Conservation (phyloP, 2,329 filamentous ascomycete genomes). For the Akanthomyces lecanii region DNA sequence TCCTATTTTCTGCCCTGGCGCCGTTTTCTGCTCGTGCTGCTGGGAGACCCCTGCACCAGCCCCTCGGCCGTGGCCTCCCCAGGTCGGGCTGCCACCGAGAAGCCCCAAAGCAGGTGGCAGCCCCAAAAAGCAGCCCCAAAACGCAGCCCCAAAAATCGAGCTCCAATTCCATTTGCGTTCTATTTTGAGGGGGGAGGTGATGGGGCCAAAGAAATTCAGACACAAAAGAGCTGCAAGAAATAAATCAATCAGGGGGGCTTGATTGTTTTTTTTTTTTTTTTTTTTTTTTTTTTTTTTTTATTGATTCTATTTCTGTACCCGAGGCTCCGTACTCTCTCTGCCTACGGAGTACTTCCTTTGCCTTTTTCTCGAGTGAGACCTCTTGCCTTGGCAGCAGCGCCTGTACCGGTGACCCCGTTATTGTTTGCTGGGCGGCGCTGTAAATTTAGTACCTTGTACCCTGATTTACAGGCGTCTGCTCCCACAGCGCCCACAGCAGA, state of each 20-base stretch:
- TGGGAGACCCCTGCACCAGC: slow-evolving; percentile 3
- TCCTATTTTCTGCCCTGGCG: background rate
- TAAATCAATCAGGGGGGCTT: background rate
- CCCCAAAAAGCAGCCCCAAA: background rate
- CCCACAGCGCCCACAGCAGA: background rate
- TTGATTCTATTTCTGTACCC: background rate
- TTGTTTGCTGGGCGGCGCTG: background rate
- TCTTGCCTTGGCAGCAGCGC: background rate
- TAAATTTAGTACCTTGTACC: slow-evolving; percentile 6
- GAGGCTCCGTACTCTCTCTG: background rate
- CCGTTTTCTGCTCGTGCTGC: slow-evolving; percentile 16
- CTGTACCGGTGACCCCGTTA: background rate
- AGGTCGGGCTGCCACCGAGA: background rate
- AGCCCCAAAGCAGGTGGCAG: no score
- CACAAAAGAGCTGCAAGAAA: background rate
- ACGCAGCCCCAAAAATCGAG: no score
- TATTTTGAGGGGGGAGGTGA: background rate
- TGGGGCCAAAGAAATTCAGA: background rate
- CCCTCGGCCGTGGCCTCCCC: no score
- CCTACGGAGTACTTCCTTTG: background rate
- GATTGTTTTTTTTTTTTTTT: background rate
- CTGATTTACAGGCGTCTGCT: slow-evolving; percentile 3
- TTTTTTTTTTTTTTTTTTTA: background rate
- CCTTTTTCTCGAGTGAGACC: slow-evolving; percentile 3
- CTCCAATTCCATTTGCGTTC: background rate